A percentile compares a stretch with the other conserved stretches of the same genome.
Conservation (phyloP, 768 basidiomycete species). For the Pilatotrama ljubarskyi region DNA sequence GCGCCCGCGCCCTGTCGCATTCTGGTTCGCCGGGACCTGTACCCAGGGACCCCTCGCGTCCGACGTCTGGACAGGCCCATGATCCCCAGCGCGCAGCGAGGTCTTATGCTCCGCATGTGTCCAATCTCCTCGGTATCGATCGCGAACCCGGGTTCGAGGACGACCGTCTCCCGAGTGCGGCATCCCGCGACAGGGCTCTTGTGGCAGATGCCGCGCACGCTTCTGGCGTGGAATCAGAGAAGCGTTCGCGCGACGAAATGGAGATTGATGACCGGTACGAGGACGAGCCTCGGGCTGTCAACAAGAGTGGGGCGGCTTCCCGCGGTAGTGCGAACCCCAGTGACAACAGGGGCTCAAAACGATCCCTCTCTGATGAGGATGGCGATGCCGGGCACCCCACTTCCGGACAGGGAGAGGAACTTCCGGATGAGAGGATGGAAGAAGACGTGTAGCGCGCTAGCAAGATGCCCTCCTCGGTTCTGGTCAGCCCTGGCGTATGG, state of each 20-base stretch:
- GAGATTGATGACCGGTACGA: conserved; percentile 55
- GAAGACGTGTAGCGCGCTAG: conserved; percentile 20
- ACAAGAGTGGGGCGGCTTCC: conserved; percentile 16
- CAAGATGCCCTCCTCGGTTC: conserved; percentile 1
- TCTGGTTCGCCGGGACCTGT: conserved; percentile 27
- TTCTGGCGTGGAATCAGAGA: conserved; percentile 39
- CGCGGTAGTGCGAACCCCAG: conserved; percentile 8
- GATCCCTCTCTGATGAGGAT: conserved; percentile 25
- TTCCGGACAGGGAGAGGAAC: conserved; percentile 12
- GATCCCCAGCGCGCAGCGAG: conserved; percentile 23
- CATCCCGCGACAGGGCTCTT: conserved; percentile 17
- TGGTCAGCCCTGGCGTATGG: conserved; percentile 7
- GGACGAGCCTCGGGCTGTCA: conserved; percentile 22
- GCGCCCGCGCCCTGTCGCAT: conserved; percentile 23
- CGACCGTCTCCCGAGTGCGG: conserved; percentile 21
- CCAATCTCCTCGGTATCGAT: conserved; percentile 25
- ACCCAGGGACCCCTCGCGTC: conserved; percentile 26
- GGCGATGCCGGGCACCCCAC: conserved; percentile 17
- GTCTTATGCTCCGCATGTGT: conserved; percentile 19
- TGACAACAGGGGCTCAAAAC: conserved; percentile 21
- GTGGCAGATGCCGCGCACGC: conserved; percentile 16
- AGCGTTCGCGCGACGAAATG: conserved; percentile 63
- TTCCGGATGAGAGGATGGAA: conserved; percentile 23
- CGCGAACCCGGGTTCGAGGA: conserved; percentile 23
- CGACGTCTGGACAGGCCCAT: conserved; percentile 20